These are phyloP conservation scores for Penicillium rolfsii DNA, from an alignment of 2,329 filamentous ascomycete species.

Conservation along the genomic window DNA sequence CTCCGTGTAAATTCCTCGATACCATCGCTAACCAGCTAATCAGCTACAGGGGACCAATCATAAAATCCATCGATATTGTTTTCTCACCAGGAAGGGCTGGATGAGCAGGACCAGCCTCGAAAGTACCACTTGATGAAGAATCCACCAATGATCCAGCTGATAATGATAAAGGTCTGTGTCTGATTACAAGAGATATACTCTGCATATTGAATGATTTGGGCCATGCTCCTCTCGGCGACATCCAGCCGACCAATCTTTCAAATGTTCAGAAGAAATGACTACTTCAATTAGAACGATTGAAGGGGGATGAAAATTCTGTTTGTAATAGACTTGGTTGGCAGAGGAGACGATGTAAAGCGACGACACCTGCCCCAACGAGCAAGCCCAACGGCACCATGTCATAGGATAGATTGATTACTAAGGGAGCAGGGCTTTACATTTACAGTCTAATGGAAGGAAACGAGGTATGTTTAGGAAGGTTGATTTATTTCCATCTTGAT, in stretches of 20 bases:
- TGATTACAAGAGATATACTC: slow-evolving; percentile 60
- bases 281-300: background rate
- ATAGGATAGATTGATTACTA: slow-evolving; percentile 8
- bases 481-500: background rate
- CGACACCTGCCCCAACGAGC: slow-evolving; percentile 46
- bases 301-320: background rate
- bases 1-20: background rate
- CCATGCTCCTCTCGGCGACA: slow-evolving; percentile 54
- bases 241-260: slow-evolving; percentile 52
- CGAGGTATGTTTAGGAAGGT: background rate
- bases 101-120: slow-evolving; percentile 50
- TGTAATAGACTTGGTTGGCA: slow-evolving; percentile 10
- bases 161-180: slow-evolving; percentile 59
- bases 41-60: slow-evolving; percentile 50
- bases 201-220: slow-evolving; percentile 59
- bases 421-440: background rate
- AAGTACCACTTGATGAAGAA: slow-evolving; percentile 58
- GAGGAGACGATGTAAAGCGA: slow-evolving; percentile 21
- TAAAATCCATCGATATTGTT: slow-evolving; percentile 56
- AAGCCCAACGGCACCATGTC: slow-evolving; percentile 56
- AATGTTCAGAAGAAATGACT: slow-evolving; percentile 43
- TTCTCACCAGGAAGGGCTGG: slow-evolving; percentile 59
- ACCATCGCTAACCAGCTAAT: background rate
- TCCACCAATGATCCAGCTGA: slow-evolving; percentile 49
- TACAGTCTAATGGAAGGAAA: no score